Evolutionary conservation across 1,284 basidiomycete genomes (phyloP).

Genomic region (Cryptococcus sp.): DNA sequence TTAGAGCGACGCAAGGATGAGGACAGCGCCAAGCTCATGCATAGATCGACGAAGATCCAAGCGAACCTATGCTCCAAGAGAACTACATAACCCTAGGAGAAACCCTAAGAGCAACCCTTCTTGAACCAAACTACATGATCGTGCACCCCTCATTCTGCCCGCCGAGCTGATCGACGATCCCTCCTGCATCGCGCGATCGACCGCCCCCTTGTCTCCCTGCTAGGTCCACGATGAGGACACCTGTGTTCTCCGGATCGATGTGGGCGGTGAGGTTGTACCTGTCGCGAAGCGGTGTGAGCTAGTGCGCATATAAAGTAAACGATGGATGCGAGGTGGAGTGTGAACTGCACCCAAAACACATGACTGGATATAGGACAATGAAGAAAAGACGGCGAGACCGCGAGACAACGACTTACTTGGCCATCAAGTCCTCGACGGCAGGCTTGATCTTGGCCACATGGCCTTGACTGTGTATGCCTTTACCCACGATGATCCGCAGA

Average conservation of each 20-base stretch:
- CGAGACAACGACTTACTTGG: slow-evolving; percentile 57
- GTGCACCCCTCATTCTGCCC: slow-evolving; percentile 62
- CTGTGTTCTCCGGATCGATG: slow-evolving; percentile 78
- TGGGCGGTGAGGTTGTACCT: slow-evolving; percentile 74
- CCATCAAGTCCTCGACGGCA: slow-evolving; percentile 85
- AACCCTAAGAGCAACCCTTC: slow-evolving; percentile 2
- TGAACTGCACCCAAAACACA: background rate
- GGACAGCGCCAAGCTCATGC: too few relatives aligned
- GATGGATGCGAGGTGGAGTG: background rate
- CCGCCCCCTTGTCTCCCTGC: slow-evolving; percentile 56
- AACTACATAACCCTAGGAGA: background rate
- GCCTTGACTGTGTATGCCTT: slow-evolving; percentile 81
- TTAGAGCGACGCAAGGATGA: too few relatives aligned
- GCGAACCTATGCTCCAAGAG: background rate
- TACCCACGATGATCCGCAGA: slow-evolving; percentile 85
- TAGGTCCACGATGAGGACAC: slow-evolving; percentile 84
- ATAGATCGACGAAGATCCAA: background rate
- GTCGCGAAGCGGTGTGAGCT: background rate
- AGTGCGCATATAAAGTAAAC: too few relatives aligned
- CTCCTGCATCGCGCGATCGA: slow-evolving; percentile 54
- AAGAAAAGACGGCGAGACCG: background rate
- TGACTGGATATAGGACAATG: background rate
- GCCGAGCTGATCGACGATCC: slow-evolving; percentile 64
- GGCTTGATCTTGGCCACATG: slow-evolving; percentile 88
- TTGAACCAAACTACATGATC: slow-evolving; percentile 63